Percentiles rank a stretch among this genome's conserved stretches.
Evolutionary conservation across 768 basidiomycete species (phyloP).

Genomic region (Crepidotus variabilis): DNA sequence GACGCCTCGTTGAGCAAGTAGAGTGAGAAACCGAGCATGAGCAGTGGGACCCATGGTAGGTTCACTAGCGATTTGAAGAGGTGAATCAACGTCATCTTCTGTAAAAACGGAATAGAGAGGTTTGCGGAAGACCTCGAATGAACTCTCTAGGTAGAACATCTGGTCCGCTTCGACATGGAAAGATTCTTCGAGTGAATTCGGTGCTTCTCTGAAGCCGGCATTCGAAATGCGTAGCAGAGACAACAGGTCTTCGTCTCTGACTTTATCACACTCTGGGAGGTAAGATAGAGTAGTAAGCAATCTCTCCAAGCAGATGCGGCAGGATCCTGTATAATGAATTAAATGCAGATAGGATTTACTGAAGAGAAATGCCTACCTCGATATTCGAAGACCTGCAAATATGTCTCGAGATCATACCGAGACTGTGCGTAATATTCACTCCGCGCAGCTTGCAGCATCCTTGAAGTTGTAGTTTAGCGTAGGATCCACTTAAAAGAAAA

Average conservation of each 20-base stretch:
- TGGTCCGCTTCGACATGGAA: not conserved
- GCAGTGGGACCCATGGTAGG: slow-evolving; percentile 21
- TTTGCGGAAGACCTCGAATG: slow-evolving; percentile 14
- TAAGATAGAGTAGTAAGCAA: slow-evolving; percentile 21
- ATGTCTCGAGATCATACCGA: slow-evolving; percentile 7
- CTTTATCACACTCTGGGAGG: slow-evolving; percentile 11
- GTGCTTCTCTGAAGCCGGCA: slow-evolving; percentile 11
- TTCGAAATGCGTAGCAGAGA: slow-evolving; percentile 23
- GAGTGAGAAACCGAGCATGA: slow-evolving; percentile 22
- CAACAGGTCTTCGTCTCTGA: slow-evolving; percentile 22
- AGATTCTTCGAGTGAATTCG: slow-evolving; percentile 7
- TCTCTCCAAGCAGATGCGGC: slow-evolving; percentile 23
- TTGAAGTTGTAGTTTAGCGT: not conserved
- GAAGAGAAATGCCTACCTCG: slow-evolving; percentile 7
- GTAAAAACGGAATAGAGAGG: slow-evolving; percentile 16
- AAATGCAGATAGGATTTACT: not conserved
- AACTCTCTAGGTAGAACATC: slow-evolving; percentile 12
- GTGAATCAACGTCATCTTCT: slow-evolving; percentile 12
- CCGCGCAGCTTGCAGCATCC: slow-evolving; percentile 14
- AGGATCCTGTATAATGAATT: slow-evolving; percentile 12
- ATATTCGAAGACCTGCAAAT: slow-evolving; percentile 15
- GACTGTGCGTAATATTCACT: slow-evolving; percentile 14
- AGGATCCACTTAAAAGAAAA: not conserved
- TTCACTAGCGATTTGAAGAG: slow-evolving; percentile 19
- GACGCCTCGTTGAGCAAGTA: slow-evolving; percentile 24